phyloP scores from a whole-genome alignment of 495 filamentous ascomycete species.

The Aspergillus homomorphus region DNA sequence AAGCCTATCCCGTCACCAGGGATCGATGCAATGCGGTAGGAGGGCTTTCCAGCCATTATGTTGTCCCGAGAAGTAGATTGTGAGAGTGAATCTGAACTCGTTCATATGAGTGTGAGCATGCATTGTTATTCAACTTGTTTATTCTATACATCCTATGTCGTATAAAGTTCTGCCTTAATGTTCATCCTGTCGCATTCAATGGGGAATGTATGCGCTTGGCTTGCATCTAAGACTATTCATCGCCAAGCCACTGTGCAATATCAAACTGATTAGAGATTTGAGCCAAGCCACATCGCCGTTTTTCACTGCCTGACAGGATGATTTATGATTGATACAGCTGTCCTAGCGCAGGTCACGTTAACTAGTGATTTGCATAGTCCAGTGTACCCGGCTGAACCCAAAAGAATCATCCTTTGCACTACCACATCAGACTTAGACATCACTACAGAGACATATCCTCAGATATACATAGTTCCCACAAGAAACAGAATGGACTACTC shows the following conservation, averaged over 20 bases:
- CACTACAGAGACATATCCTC: too few relatives aligned
- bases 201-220: background rate
- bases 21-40: conserved; percentile 48
- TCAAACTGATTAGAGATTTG: too few relatives aligned
- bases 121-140: background rate
- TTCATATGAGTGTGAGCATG: background rate
- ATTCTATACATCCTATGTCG: background rate
- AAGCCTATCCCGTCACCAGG: conserved; percentile 53
- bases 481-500: background rate
- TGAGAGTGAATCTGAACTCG: background rate
- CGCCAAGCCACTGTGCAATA: too few relatives aligned
- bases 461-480: too few relatives aligned
- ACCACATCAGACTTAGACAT: too few relatives aligned
- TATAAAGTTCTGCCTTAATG: background rate
- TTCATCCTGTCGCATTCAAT: background rate
- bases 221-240: background rate
- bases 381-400: too few relatives aligned
- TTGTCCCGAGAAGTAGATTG: background rate
- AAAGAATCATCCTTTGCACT: too few relatives aligned
- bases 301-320: too few relatives aligned
- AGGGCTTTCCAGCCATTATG: conserved; percentile 9
- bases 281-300: too few relatives aligned
- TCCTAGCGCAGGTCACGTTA: too few relatives aligned
- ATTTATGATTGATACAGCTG: too few relatives aligned
- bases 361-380: too few relatives aligned